phyloP scores from a whole-genome alignment of 805 yeast species.

The Myxozyma geophila region DNA sequence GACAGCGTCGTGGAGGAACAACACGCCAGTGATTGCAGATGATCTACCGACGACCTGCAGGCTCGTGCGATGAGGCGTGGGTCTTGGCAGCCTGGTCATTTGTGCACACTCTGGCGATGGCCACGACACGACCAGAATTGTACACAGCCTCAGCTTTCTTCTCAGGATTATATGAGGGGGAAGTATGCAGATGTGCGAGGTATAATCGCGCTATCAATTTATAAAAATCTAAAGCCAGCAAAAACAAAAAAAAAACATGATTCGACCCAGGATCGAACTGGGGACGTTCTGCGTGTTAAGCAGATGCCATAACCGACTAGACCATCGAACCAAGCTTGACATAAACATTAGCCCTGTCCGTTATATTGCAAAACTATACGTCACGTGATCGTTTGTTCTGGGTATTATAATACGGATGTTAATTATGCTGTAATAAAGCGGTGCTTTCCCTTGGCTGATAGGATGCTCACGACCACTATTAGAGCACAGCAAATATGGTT shows the following conservation, averaged over 20 bases:
- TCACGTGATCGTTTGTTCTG: constrained; percentile 19
- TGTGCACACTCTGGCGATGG: too few species aligned
- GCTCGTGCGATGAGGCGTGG: neutral
- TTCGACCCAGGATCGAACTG: constrained; percentile 99
- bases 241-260: constrained; percentile 57
- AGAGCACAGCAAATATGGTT: neutral
- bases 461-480: neutral
- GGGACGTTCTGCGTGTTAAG: constrained; percentile 99
- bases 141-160: neutral
- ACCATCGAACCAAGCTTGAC: constrained; percentile 80
- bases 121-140: too few species aligned
- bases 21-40: neutral
- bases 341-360: neutral
- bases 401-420: too few species aligned
- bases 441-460: too few species aligned
- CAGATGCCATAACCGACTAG: constrained; percentile 99
- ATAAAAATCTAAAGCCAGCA: neutral
- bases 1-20: neutral
- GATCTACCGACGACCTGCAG: neutral
- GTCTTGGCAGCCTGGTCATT: neutral
- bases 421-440: too few species aligned
- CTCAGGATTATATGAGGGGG: neutral
- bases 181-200: too few species aligned
- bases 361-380: neutral
- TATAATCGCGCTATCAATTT: too few species aligned